These are phyloP conservation scores for Circinella minor DNA, from an alignment of 371 early-diverging fungal genomes.

Conservation along the genomic window DNA sequence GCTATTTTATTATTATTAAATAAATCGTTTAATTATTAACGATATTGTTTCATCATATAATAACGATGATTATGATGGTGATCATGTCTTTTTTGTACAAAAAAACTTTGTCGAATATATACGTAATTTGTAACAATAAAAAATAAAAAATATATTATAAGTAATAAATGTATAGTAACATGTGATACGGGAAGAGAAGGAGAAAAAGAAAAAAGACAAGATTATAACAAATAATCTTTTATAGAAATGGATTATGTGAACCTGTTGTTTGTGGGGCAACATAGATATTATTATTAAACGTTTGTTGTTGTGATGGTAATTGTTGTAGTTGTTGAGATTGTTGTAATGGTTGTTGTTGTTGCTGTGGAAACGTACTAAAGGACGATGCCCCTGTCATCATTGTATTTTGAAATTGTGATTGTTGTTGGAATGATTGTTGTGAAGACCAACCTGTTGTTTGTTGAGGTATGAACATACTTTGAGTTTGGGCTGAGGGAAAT, in stretches of 20 bases:
- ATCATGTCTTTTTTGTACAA: too few relatives aligned
- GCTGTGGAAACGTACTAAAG: constrained; percentile 5
- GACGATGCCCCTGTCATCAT: constrained; percentile 1
- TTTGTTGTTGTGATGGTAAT: not conserved
- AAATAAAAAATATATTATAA: too few relatives aligned
- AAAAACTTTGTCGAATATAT: too few relatives aligned
- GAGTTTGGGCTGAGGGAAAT: not conserved
- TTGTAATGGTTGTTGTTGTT: constrained; percentile 2
- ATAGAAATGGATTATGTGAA: constrained; percentile 6
- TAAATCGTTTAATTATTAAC: too few relatives aligned
- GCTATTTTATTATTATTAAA: too few relatives aligned
- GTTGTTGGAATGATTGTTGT: not conserved
- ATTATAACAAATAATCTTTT: not conserved
- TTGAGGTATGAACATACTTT: constrained; percentile 6
- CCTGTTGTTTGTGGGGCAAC: constrained; percentile 2
- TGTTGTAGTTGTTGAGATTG: constrained; percentile 2
- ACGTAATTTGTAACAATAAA: too few relatives aligned
- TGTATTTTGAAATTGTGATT: constrained; percentile 4
- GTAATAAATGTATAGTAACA: not conserved
- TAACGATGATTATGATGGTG: too few relatives aligned
- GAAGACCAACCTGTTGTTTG: constrained; percentile 1
- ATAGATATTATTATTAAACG: not conserved
- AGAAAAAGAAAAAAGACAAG: not conserved
- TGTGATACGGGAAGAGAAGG: not conserved
- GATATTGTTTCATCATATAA: too few relatives aligned